phyloP scores from a whole-genome alignment of 345 rosid genomes.

The Citrus unshiu region DNA sequence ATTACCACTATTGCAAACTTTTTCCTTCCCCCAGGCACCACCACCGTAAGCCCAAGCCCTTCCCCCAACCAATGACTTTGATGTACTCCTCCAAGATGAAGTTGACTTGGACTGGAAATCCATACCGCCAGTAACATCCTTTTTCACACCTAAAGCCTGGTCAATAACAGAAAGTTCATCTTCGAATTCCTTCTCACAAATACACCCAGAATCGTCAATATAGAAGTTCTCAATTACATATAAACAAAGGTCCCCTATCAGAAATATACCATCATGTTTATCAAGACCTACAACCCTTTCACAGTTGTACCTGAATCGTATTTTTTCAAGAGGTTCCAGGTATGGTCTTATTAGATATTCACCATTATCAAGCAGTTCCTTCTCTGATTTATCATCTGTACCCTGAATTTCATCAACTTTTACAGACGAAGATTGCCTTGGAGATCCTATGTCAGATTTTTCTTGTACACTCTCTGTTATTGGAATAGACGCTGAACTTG shows the following conservation, averaged over 20 bases:
- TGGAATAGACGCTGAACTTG: constrained; percentile 70
- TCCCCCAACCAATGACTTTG: constrained; percentile 74
- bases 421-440: constrained; percentile 60
- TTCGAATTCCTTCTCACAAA: constrained; percentile 94
- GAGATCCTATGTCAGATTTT: constrained; percentile 81
- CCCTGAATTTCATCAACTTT: constrained; percentile 61
- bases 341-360: constrained; percentile 97
- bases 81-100: constrained; percentile 62
- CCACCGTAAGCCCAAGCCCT: constrained; percentile 99
- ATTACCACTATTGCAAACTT: constrained; percentile 63
- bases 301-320: constrained; percentile 86
- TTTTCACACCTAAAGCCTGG: constrained; percentile 99
- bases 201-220: constrained; percentile 75
- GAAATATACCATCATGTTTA: constrained; percentile 96
- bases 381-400: constrained; percentile 69
- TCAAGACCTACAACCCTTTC: constrained; percentile 97
- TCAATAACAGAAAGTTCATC: constrained; percentile 98
- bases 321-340: constrained; percentile 92
- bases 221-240: constrained; percentile 94
- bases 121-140: constrained; percentile 59
- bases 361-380: constrained; percentile 90
- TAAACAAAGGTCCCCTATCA: constrained; percentile 86
- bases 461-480: constrained; percentile 63
- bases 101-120: constrained; percentile 93
- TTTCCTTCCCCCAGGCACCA: constrained; percentile 99